Evolutionary conservation across 257 asterid species (phyloP).

Genomic region (Solanum infundibuliforme): DNA sequence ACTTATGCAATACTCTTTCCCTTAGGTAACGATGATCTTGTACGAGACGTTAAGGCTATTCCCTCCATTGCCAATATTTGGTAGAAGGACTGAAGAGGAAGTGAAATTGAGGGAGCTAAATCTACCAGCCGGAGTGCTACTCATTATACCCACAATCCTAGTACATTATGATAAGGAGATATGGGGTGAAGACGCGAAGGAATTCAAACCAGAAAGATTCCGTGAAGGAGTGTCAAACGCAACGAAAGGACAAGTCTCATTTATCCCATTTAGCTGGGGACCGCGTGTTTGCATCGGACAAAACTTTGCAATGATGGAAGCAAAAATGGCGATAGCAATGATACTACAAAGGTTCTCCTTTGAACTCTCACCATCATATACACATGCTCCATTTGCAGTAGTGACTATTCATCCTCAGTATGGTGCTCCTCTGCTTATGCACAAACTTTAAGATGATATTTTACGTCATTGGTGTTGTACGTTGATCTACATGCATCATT

Average conservation of each 20-base stretch:
- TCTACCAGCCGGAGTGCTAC: conserved; percentile 4
- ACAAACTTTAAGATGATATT: neutral
- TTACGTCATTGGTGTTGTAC: neutral
- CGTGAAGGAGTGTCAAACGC: conserved; percentile 5
- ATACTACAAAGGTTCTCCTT: conserved; percentile 17
- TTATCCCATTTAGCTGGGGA: conserved; percentile 23
- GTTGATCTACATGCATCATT: neutral
- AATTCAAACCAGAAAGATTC: conserved; percentile 27
- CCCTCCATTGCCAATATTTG: conserved; percentile 7
- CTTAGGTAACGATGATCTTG: conserved; percentile 7
- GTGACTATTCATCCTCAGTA: neutral
- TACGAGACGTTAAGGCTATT: conserved; percentile 19
- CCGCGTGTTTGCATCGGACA: conserved; percentile 26
- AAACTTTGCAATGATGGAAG: conserved; percentile 22
- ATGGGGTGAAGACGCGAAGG: conserved; percentile 29
- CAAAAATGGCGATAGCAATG: conserved; percentile 21
- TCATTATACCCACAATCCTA: conserved; percentile 8
- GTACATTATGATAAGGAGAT: conserved; percentile 14
- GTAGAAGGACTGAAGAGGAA: conserved; percentile 1
- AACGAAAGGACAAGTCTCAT: conserved; percentile 1
- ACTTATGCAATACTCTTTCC: neutral
- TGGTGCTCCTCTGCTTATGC: neutral
- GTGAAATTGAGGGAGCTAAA: conserved; percentile 2
- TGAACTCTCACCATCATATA: conserved; percentile 18
- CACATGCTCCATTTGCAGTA: neutral